A percentile compares a stretch with the other conserved stretches of the same genome.
Conservation (phyloP, 1,284 basidiomycete species). For the Marasmius fiardii region DNA sequence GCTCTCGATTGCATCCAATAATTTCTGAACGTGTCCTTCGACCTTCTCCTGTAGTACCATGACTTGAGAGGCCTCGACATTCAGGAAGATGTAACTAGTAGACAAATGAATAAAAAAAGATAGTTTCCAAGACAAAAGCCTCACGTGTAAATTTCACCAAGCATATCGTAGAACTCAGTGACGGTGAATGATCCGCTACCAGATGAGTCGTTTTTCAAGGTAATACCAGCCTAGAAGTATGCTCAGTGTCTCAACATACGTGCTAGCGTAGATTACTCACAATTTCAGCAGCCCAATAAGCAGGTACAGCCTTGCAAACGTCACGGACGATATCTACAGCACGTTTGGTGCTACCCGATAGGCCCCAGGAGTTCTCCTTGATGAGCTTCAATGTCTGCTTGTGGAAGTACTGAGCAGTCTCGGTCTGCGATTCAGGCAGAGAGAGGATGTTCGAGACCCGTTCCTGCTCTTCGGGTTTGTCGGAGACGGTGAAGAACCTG, state of each 20-base stretch:
- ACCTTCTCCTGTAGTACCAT: conserved; percentile 52
- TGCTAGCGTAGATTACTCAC: neutral
- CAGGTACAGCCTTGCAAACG: neutral
- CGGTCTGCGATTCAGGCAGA: conserved; percentile 41
- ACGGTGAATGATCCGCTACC: conserved; percentile 59
- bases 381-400: conserved; percentile 58
- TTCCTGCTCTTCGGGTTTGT: conserved; percentile 40
- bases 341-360: conserved; percentile 58
- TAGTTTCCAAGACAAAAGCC: conserved; percentile 19
- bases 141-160: conserved; percentile 68
- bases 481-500: conserved; percentile 56
- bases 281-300: neutral
- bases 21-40: conserved; percentile 44
- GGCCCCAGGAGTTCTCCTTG: conserved; percentile 43
- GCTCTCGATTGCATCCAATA: conserved; percentile 55
- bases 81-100: conserved; percentile 70
- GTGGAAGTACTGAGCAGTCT: conserved; percentile 59
- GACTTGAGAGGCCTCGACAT: conserved; percentile 54
- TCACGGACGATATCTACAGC: conserved; percentile 63
- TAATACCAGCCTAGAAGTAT: conserved; percentile 58
- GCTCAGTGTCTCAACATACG: conserved; percentile 2
- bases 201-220: conserved; percentile 58
- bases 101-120: neutral
- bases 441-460: conserved; percentile 47
- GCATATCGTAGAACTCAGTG: conserved; percentile 56